Conservation (phyloP, 345 rosid genomes). For the Eucalyptus curtisii region DNA sequence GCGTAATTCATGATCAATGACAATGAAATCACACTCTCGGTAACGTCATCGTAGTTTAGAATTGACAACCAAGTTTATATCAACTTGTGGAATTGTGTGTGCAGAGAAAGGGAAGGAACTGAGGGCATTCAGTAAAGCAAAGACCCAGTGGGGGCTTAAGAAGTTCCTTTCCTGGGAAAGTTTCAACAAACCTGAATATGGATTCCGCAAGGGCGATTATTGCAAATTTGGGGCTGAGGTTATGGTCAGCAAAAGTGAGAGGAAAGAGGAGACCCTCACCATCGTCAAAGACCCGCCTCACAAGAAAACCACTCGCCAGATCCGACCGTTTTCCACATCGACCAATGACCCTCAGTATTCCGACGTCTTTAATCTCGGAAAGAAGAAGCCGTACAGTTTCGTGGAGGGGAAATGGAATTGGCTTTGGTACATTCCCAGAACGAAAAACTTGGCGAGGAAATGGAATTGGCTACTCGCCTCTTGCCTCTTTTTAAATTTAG, state of each 20-base stretch:
- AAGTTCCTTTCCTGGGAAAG: background rate
- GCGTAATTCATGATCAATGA: background rate
- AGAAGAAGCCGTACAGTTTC: too few species aligned
- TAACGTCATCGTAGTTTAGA: background rate
- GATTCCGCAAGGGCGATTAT: rapidly evolving
- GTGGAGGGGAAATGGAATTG: too few species aligned
- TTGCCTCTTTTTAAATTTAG: too few species aligned
- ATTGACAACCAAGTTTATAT: background rate
- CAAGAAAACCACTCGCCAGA: background rate
- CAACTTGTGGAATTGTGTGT: background rate
- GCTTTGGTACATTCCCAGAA: too few species aligned
- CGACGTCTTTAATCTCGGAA: too few species aligned
- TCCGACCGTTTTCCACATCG: background rate
- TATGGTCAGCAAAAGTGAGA: background rate
- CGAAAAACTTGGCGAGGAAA: too few species aligned
- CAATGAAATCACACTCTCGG: background rate
- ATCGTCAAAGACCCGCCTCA: background rate
- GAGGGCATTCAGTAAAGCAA: background rate
- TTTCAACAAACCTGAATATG: background rate
- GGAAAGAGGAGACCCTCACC: background rate
- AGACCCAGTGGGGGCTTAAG: background rate
- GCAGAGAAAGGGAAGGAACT: background rate
- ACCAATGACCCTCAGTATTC: too few species aligned
- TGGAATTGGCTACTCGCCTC: too few species aligned
- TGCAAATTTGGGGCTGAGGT: background rate